These are phyloP conservation scores for Aureobasidium zeae DNA, from an alignment of 2,329 filamentous ascomycete species.

Conservation along the genomic window DNA sequence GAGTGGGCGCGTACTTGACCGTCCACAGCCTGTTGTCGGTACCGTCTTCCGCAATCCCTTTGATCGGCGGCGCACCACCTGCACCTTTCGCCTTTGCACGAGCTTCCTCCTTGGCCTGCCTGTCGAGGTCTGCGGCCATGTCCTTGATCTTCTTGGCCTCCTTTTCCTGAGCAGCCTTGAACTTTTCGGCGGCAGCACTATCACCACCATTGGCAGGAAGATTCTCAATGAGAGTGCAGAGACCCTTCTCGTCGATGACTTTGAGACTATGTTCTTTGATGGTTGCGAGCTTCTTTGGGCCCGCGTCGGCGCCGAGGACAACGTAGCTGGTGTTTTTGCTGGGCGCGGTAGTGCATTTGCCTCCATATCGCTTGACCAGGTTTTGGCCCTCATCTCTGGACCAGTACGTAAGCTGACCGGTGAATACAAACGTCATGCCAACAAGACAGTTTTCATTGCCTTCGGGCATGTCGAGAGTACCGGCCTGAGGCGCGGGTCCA, in stretches of 20 bases:
- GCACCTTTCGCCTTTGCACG: no score
- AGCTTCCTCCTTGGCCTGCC: slow-evolving; percentile 56
- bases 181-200: slow-evolving; percentile 78
- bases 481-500: slow-evolving; percentile 52
- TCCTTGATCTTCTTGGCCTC: slow-evolving; percentile 75
- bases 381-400: slow-evolving; percentile 76
- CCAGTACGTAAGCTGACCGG: slow-evolving; percentile 71
- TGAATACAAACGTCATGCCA: slow-evolving; percentile 90
- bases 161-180: slow-evolving; percentile 71
- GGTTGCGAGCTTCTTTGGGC: slow-evolving; percentile 83
- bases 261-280: slow-evolving; percentile 73
- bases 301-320: slow-evolving; percentile 81
- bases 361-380: slow-evolving; percentile 86
- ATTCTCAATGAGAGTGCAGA: slow-evolving; percentile 73
- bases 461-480: slow-evolving; percentile 62
- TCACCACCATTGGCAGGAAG: slow-evolving; percentile 81
- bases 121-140: slow-evolving; percentile 77
- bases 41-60: slow-evolving; percentile 21
- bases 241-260: slow-evolving; percentile 86
- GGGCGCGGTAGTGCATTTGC: slow-evolving; percentile 75
- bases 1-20: slow-evolving; percentile 83
- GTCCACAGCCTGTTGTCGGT: slow-evolving; percentile 71
- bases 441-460: slow-evolving; percentile 84
- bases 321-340: slow-evolving; percentile 93
- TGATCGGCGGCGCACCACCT: slow-evolving; percentile 31